These are phyloP conservation scores for Artemisia tridentata DNA, from an alignment of 129 eudicot species.

Conservation along the genomic window DNA sequence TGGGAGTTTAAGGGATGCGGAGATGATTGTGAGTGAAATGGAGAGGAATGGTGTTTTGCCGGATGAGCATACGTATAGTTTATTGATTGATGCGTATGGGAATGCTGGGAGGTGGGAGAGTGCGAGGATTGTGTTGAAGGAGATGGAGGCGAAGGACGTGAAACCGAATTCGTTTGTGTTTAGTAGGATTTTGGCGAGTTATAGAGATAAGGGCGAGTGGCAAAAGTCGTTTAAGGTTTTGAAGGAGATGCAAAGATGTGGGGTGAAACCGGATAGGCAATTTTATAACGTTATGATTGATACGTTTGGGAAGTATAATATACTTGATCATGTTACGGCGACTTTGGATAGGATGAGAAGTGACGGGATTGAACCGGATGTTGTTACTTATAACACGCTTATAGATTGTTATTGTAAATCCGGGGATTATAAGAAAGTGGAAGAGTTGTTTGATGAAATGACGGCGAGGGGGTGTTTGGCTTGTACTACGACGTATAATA, in stretches of 20 bases:
- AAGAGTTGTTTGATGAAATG: slow-evolving; percentile 73
- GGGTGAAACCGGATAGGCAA: slow-evolving; percentile 73
- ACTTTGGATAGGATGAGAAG: slow-evolving; percentile 65
- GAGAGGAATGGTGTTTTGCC: slow-evolving; percentile 77
- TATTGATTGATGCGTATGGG: slow-evolving; percentile 84
- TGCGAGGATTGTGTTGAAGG: slow-evolving; percentile 86
- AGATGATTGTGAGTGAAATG: slow-evolving; percentile 72
- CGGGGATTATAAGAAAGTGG: slow-evolving; percentile 67
- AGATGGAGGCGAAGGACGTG: slow-evolving; percentile 73
- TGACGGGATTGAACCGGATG: slow-evolving; percentile 89
- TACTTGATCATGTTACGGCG: slow-evolving; percentile 81
- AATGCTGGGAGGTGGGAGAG: slow-evolving; percentile 95
- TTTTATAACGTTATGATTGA: slow-evolving; percentile 93
- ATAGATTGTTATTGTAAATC: slow-evolving; percentile 86
- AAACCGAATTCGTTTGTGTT: slow-evolving; percentile 72
- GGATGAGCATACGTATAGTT: slow-evolving; percentile 78
- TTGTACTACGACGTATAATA: slow-evolving; percentile 80
- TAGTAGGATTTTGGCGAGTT: slow-evolving; percentile 69
- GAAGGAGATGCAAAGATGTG: slow-evolving; percentile 80
- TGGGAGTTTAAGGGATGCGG: slow-evolving; percentile 76
- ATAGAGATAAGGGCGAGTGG: slow-evolving; percentile 91
- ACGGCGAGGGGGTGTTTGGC: slow-evolving; percentile 68
- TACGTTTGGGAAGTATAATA: slow-evolving; percentile 85
- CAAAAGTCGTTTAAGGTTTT: slow-evolving; percentile 82
- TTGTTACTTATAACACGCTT: slow-evolving; percentile 85